Percentiles rank a stretch among this genome's conserved stretches.
phyloP scores from a whole-genome alignment of 768 basidiomycete genomes.

The Candolleomyces eurysporus region DNA sequence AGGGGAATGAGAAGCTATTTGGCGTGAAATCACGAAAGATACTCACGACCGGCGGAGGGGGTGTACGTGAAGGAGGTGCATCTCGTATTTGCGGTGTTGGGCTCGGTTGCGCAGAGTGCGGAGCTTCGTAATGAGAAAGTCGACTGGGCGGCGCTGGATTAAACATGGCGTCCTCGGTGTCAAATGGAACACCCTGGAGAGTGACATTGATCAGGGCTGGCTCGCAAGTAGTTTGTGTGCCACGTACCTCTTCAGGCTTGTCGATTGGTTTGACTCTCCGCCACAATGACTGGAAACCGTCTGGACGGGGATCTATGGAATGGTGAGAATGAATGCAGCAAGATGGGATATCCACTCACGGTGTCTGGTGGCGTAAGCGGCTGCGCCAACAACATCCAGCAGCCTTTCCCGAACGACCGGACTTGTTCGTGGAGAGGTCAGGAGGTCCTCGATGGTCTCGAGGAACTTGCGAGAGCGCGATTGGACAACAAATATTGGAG shows the following conservation, averaged over 20 bases:
- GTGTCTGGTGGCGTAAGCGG: slow-evolving; percentile 63
- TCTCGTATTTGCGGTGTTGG: slow-evolving; percentile 25
- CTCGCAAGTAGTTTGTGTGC: slow-evolving; percentile 1
- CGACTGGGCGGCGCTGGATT: slow-evolving; percentile 45
- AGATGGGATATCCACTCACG: slow-evolving; percentile 30
- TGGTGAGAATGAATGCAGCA: not conserved
- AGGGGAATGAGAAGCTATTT: not conserved
- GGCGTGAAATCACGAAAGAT: not conserved
- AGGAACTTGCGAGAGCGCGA: slow-evolving; percentile 75
- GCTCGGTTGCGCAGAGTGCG: slow-evolving; percentile 33
- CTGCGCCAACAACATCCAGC: slow-evolving; percentile 78
- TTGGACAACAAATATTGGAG: slow-evolving; percentile 67
- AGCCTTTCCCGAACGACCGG: slow-evolving; percentile 82
- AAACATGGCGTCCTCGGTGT: slow-evolving; percentile 78
- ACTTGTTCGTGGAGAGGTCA: slow-evolving; percentile 58
- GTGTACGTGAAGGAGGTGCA: slow-evolving; percentile 20
- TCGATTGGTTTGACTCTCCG: slow-evolving; percentile 73
- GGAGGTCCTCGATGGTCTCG: slow-evolving; percentile 73
- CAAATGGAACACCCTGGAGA: slow-evolving; percentile 68
- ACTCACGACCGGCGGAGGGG: slow-evolving; percentile 25
- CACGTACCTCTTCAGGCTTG: slow-evolving; percentile 73
- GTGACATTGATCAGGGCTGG: not conserved
- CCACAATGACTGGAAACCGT: slow-evolving; percentile 75
- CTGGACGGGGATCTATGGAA: slow-evolving; percentile 22
- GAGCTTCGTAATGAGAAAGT: slow-evolving; percentile 35